These are phyloP conservation scores for Heimioporus retisporus DNA, from an alignment of 1,284 basidiomycete species.

Conservation along the genomic window DNA sequence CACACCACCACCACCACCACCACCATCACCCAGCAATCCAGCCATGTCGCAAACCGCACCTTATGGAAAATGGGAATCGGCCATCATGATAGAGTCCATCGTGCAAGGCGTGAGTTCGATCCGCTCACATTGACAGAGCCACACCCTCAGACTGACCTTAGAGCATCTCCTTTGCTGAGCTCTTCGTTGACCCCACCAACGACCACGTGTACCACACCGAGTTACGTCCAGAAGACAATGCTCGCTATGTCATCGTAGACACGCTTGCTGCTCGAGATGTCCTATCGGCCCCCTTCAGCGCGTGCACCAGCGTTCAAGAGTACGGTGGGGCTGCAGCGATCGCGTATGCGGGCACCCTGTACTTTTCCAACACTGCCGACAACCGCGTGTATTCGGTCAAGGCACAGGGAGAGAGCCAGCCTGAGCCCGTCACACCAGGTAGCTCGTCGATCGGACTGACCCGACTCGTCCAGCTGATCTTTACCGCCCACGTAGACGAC, in stretches of 20 bases:
- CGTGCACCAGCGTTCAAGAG: slow-evolving; percentile 50
- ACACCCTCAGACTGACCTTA: slow-evolving; percentile 12
- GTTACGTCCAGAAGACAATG: slow-evolving; percentile 50
- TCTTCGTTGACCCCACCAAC: slow-evolving; percentile 47
- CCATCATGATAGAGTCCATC: slow-evolving; percentile 64
- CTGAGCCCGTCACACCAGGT: slow-evolving; percentile 41
- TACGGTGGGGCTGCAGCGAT: slow-evolving; percentile 52
- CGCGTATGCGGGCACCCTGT: slow-evolving; percentile 40
- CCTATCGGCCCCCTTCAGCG: slow-evolving; percentile 45
- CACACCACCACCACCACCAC: not conserved
- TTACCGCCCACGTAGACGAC: slow-evolving; percentile 22
- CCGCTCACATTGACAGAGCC: not conserved
- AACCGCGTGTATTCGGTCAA: slow-evolving; percentile 36
- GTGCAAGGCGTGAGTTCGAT: slow-evolving; percentile 55
- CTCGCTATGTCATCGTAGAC: slow-evolving; percentile 39
- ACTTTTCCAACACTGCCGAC: slow-evolving; percentile 47
- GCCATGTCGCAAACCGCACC: slow-evolving; percentile 50
- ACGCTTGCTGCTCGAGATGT: slow-evolving; percentile 40
- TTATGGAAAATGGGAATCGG: slow-evolving; percentile 71
- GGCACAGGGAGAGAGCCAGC: slow-evolving; percentile 1
- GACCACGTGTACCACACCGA: slow-evolving; percentile 51
- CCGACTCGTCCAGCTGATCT: slow-evolving; percentile 6
- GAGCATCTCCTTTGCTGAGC: slow-evolving; percentile 40
- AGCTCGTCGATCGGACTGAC: not conserved
- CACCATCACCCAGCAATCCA: not conserved